Evolutionary conservation across 352 stramenopile genomes (phyloP), one percentile per base, ranked within the genome.

Genomic region (Phytophthora constricta): DNA sequence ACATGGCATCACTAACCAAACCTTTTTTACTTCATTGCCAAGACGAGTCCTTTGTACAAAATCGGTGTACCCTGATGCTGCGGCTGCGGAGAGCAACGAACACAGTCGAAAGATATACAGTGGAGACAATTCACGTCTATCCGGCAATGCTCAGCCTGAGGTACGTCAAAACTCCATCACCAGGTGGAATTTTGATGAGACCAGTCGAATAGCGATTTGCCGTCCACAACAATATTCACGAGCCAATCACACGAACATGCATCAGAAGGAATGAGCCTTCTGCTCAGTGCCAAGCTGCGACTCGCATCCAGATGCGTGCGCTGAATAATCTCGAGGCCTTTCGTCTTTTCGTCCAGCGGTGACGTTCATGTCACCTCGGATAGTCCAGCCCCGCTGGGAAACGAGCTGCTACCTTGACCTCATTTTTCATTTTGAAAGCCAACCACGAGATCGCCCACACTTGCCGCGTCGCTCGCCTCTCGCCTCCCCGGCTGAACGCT

Each of bases 341-440:
- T n/a, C n/a, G n/a, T n/a, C n/a, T n/a, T n/a, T n/a, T n/a, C n/a
- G n/a, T n/a, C n/a, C n/a, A n/a, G n/a, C n/a, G n/a, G n/a, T n/a
- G n/a, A n/a, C n/a, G n/a, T n/a, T n/a, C n/a, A n/a, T n/a, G n/a
- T n/a, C 3, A 37, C 20, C 10, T 41, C 10, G 37, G 23, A 37
- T 26, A 51, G 45, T 33, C 45, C 19, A 19, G 42, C 17, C 56
- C 31, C 5, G 17, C 17, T 20, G 1, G 51, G 25, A 19, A 51
- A 13, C 26, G 25, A 49, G 34, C 25, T 28, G 34, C 25, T 31
- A 47, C 23, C 41, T 65, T 2, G 31, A 55, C 20, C 54, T 74
- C 67, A 75, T 58, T 75, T 71, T 71, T 56, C 45, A 71, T 64
- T 39, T 68, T 59, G 61, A 59, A 59, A 43, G 55, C 61, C 61